Evolutionary conservation across 805 yeast species (phyloP), one percentile per base, ranked within the genome.

Genomic region (Teunomyces pallodes): DNA sequence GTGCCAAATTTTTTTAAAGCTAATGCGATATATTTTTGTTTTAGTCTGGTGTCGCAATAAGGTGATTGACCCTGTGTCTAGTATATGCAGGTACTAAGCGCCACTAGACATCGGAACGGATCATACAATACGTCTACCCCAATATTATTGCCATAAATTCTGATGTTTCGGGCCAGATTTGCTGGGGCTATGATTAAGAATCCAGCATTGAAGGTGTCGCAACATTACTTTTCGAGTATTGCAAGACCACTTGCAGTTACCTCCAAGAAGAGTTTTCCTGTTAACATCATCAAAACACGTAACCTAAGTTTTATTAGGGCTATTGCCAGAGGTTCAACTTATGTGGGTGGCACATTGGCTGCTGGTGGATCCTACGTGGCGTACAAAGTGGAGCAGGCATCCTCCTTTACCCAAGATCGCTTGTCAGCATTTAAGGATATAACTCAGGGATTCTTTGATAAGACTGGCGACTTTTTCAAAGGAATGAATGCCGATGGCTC

Each of bases 341-440:
- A 85, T 52, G 70, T 90, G 0, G 98, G 97, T 1, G 91, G 96
- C 6, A 90, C 96, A 0, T 67, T 90, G 31, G 97, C 96, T 2
- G 98, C 97, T 9, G 96, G 96, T 6, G 96, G 96, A 0, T 86
- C 96, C 2, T 94, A 90, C 62, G 84, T 92, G 43, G 90, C 91
- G 14, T 91, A 91, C 65, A 92, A 94, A 64, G 87, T 91, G 8
- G 95, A 90, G 46, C 95, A 92, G 65, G 96, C 96, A 1, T 76
- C 88, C 0, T 74, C 65, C 33, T 88, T 79, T 57, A 81, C 96
- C 0, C 75, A 75, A 46, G 96, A 87, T 51, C 81, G 82, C 59
- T 57, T 92, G 38, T 73, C 75, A 7, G 74, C 81, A 49, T 72
- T 85, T 24, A 80, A 80, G 46, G 96, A 86, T 47, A 64, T 82